These are phyloP conservation scores for Dichotomocladium elegans DNA, from an alignment of 371 early-diverging fungal genomes.

Conservation along the genomic window DNA sequence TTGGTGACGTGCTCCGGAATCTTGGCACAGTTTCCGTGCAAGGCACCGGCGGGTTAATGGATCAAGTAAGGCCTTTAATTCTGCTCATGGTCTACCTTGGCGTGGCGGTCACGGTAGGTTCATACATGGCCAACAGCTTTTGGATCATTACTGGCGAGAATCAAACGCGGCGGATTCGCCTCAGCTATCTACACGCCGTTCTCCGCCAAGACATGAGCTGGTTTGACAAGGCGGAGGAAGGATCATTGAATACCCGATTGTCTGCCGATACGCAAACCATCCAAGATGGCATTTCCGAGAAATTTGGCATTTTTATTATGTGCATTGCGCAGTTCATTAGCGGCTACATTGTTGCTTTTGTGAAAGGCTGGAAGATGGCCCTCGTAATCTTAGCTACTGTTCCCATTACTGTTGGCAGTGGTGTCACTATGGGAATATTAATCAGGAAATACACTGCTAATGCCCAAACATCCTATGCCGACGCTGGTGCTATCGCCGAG, in stretches of 20 bases:
- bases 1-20: slow-evolving; percentile 33
- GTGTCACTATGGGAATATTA: slow-evolving; percentile 59
- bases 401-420: slow-evolving; percentile 45
- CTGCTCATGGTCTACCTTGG: slow-evolving; percentile 27
- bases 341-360: slow-evolving; percentile 72
- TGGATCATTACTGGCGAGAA: slow-evolving; percentile 36
- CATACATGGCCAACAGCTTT: slow-evolving; percentile 22
- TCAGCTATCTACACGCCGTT: slow-evolving; percentile 62
- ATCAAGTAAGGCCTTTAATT: slow-evolving; percentile 26
- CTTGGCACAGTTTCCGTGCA: slow-evolving; percentile 24
- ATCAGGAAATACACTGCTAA: slow-evolving; percentile 36
- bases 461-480: slow-evolving; percentile 54
- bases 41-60: slow-evolving; percentile 4
- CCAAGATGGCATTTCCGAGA: slow-evolving; percentile 82
- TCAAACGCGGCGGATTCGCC: slow-evolving; percentile 55
- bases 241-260: slow-evolving; percentile 65
- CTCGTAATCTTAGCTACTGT: slow-evolving; percentile 65
- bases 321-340: slow-evolving; percentile 8
- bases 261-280: slow-evolving; percentile 68
- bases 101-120: slow-evolving; percentile 17
- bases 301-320: slow-evolving; percentile 62
- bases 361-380: slow-evolving; percentile 76
- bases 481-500: slow-evolving; percentile 80
- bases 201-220: slow-evolving; percentile 85
- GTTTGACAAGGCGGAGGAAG: slow-evolving; percentile 70